Base-by-base conservation (phyloP, 805 yeast species). In the Candida wancherniae region DNA sequence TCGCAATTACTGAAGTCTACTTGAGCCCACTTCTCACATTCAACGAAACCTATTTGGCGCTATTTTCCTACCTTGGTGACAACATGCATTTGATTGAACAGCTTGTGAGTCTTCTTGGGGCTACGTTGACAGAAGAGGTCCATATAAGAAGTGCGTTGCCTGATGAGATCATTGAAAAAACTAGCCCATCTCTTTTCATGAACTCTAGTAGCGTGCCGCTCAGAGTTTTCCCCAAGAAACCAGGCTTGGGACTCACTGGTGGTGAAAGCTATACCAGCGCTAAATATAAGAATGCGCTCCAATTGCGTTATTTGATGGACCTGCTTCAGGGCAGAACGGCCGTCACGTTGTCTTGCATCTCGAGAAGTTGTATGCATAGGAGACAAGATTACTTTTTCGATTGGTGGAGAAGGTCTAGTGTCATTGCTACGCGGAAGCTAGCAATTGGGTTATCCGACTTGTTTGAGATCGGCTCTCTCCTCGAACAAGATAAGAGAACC, bases 221-320 rank as follows among this genome's bases (percentile, higher is more conserved):
- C 10, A 64, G 69, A 26, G 60, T 75, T 6, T 65, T 63, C 35
- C 54, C 67, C 0, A 61, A 59, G 2, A 67, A 69, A 15, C 76
- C 75, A 0, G 40, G 49, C 4, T 47, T 58, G 28, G 43, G 62
- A 22, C 47, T 50, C 15, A 37, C 51, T 28, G 50, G 60, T 33
- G 54, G 63, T 35, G 69, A 29, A 11, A 67, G 20, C 68, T n/a
- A n/a, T n/a, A 67, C 23, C 0, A 65, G 75, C 23, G 73, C 82
- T 1, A 77, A 76, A 42, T 75, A 63, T 55, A 81, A 81, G 40
- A 83, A 82, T 45, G 58, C 80, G 0, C 55, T 73, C 2, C 76
- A 78, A 39, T 50, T 77, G 8, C 65, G 86, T 32, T 65, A 64
- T 37, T 63, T 78, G 22, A 52, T 64, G 19, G 63, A 69, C 29